Evolutionary conservation across 139 green algal genomes (phyloP).

Genomic region (Nannochloris sp.): DNA sequence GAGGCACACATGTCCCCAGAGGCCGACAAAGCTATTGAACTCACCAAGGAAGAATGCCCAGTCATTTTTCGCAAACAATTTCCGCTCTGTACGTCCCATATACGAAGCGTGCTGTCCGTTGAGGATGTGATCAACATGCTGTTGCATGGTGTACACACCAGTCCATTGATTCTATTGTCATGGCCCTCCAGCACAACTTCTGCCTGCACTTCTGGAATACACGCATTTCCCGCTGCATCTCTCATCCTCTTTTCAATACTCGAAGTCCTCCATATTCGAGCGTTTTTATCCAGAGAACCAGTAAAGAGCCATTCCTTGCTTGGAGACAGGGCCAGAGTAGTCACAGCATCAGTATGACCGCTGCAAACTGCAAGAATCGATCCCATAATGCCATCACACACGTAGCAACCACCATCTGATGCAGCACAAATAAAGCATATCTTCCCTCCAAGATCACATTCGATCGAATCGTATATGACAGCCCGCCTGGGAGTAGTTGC

Average conservation of each 20-base stretch:
- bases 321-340: not conserved
- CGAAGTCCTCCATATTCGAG: not conserved
- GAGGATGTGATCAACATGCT: conserved; percentile 3
- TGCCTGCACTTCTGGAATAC: not conserved
- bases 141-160: not conserved
- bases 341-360: not conserved
- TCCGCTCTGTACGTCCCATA: not conserved
- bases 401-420: not conserved
- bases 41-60: conserved; percentile 1
- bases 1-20: conserved; percentile 8
- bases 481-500: not conserved
- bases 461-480: not conserved
- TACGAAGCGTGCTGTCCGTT: not conserved
- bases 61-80: not conserved
- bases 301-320: not conserved
- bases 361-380: not conserved
- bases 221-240: not conserved
- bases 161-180: conserved; percentile 2
- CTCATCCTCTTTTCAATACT: not conserved
- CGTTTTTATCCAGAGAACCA: not conserved
- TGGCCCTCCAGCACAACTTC: not conserved
- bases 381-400: not conserved
- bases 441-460: not conserved
- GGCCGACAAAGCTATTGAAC: conserved; percentile 5
- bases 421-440: not conserved